Conservation (phyloP, 1,284 basidiomycete genomes). For the Porogramme epimiltina region DNA sequence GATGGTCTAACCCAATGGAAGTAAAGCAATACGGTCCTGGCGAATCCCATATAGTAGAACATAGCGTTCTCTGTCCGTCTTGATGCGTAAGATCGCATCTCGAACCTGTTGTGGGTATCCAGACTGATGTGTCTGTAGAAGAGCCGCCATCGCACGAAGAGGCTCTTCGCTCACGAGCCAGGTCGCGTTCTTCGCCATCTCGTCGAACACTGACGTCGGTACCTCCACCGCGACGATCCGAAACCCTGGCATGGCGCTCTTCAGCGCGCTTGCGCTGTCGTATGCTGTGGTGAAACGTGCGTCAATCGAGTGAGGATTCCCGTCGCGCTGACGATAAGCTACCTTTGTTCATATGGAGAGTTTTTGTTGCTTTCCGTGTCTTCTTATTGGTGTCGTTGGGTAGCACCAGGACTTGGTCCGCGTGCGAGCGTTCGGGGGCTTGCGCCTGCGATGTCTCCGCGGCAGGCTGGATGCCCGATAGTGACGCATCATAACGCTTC, state of each 20-base stretch:
- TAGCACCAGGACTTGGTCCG: conserved; percentile 64
- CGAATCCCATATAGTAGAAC: conserved; percentile 68
- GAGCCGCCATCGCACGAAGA: conserved; percentile 60
- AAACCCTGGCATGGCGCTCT: conserved; percentile 56
- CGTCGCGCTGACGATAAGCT: not conserved
- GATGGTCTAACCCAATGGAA: conserved; percentile 33
- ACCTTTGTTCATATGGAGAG: conserved; percentile 72
- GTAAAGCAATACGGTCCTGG: conserved; percentile 70
- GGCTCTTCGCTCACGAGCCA: conserved; percentile 78
- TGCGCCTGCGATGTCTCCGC: conserved; percentile 43
- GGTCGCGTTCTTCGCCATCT: conserved; percentile 51
- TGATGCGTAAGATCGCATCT: conserved; percentile 62
- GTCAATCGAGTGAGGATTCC: not conserved
- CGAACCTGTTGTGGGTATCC: conserved; percentile 66
- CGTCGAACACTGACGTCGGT: conserved; percentile 58
- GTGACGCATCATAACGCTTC: conserved; percentile 67
- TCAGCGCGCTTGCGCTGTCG: conserved; percentile 57
- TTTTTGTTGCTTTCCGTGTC: conserved; percentile 69
- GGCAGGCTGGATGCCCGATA: conserved; percentile 52
- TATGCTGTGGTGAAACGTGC: conserved; percentile 43
- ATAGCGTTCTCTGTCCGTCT: conserved; percentile 62
- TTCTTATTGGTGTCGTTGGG: conserved; percentile 76
- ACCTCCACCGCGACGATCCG: conserved; percentile 77
- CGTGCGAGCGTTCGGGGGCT: conserved; percentile 38
- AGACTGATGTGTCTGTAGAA: conserved; percentile 56